A percentile compares a stretch with the other conserved stretches of the same genome.
Evolutionary conservation across 352 stramenopile species (phyloP).

Genomic region (Globisporangium parvum): DNA sequence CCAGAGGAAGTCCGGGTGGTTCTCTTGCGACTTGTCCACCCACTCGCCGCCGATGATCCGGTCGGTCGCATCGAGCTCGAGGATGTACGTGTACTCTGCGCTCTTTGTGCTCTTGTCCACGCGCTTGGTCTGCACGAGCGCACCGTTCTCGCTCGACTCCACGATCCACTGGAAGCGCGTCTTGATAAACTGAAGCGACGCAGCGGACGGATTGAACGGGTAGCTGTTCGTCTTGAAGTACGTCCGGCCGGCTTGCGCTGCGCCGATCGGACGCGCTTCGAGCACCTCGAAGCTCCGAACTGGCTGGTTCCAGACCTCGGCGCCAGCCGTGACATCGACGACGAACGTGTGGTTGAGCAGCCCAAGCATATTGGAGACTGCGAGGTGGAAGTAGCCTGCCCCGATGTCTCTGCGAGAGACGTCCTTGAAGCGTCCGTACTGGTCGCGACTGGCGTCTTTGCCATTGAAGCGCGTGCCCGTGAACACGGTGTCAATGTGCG

Average conservation of each 20-base stretch:
- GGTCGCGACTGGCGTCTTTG: constrained; percentile 41
- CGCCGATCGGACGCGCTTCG: background rate
- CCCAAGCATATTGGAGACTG: constrained; percentile 43
- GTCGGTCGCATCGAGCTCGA: constrained; percentile 4
- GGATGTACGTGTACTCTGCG: constrained; percentile 11
- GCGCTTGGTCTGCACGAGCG: constrained; percentile 7
- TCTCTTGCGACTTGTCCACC: constrained; percentile 3
- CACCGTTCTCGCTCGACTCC: constrained; percentile 6
- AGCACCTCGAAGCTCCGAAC: constrained; percentile 13
- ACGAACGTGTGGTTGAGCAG: constrained; percentile 43
- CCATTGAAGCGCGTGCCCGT: constrained; percentile 46
- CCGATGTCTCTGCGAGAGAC: constrained; percentile 33
- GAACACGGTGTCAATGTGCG: constrained; percentile 45
- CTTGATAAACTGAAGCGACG: constrained; percentile 11
- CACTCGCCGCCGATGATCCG: constrained; percentile 13
- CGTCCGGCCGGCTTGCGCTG: background rate
- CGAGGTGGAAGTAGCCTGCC: constrained; percentile 52
- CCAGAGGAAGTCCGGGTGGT: constrained; percentile 18
- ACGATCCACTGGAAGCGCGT: constrained; percentile 12
- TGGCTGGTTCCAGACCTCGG: constrained; percentile 16
- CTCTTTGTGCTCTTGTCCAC: constrained; percentile 3
- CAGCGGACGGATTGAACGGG: constrained; percentile 13
- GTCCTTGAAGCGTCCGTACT: constrained; percentile 43
- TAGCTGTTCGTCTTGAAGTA: constrained; percentile 12
- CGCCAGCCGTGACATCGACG: constrained; percentile 27